These are phyloP conservation scores for Fremontodendron californicum DNA, from an alignment of 345 rosid genomes.

Conservation along the genomic window DNA sequence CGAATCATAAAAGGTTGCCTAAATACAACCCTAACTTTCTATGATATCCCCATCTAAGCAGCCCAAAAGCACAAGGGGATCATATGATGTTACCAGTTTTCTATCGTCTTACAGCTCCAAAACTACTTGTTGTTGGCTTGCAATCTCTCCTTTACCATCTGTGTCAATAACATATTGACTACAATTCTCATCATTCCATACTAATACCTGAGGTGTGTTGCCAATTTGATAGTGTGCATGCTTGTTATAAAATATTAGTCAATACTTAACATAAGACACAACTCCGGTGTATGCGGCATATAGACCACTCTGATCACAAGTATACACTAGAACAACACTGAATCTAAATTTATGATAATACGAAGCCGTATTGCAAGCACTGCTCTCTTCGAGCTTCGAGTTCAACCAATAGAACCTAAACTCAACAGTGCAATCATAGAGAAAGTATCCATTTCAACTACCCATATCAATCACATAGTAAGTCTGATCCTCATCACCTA, in stretches of 20 bases:
- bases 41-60: slow-evolving; percentile 61
- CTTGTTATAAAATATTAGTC: slow-evolving; percentile 85
- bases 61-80: slow-evolving; percentile 69
- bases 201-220: slow-evolving; percentile 84
- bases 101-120: slow-evolving; percentile 85
- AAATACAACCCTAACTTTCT: slow-evolving; percentile 55
- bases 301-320: slow-evolving; percentile 74
- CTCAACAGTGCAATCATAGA: slow-evolving; percentile 85
- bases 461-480: slow-evolving; percentile 90
- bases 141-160: slow-evolving; percentile 77
- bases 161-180: slow-evolving; percentile 96
- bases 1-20: slow-evolving; percentile 68
- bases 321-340: slow-evolving; percentile 51
- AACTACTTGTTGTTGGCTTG: slow-evolving; percentile 73
- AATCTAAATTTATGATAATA: slow-evolving; percentile 66
- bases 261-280: slow-evolving; percentile 74
- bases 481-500: slow-evolving; percentile 55
- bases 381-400: slow-evolving; percentile 86
- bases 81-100: slow-evolving; percentile 78
- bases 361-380: slow-evolving; percentile 77
- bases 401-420: slow-evolving; percentile 89
- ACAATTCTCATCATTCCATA: slow-evolving; percentile 92
- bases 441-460: slow-evolving; percentile 90
- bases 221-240: slow-evolving; percentile 89
- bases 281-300: slow-evolving; percentile 53